Conservation (phyloP, 208 protist species). For the Acanthamoeba lenticulata region DNA sequence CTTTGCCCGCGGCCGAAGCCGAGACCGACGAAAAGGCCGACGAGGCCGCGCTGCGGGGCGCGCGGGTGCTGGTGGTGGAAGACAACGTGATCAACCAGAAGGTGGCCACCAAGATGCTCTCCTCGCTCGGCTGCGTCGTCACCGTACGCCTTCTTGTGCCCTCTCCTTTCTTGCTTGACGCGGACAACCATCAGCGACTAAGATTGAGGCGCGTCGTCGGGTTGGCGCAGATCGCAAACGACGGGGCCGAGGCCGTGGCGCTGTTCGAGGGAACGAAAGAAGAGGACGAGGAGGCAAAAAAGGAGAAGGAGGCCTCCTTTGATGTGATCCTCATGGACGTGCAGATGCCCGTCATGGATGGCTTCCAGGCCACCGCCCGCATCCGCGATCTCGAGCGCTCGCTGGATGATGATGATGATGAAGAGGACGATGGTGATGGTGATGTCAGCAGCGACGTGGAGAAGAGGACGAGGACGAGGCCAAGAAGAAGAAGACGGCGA, state of each 20-base stretch:
- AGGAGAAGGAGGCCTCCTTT: too few species aligned
- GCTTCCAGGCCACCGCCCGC: slow-evolving; percentile 31
- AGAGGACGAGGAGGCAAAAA: too few species aligned
- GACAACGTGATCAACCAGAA: slow-evolving; percentile 55
- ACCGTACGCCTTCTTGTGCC: background rate
- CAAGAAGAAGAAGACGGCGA: background rate
- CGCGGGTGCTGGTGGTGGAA: slow-evolving; percentile 7
- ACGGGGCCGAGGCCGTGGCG: background rate
- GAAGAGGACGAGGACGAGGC: background rate
- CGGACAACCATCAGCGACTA: too few species aligned
- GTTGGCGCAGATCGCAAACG: background rate
- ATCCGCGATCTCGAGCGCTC: background rate
- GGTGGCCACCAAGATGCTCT: slow-evolving; percentile 16
- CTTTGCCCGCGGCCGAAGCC: background rate
- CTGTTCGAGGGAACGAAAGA: background rate
- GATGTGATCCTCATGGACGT: slow-evolving; percentile 48
- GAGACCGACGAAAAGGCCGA: background rate
- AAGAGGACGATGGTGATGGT: background rate
- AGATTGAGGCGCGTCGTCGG: too few species aligned
- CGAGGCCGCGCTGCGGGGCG: background rate
- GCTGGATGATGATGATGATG: background rate
- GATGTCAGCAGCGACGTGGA: background rate
- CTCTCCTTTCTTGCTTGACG: too few species aligned
- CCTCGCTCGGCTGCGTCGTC: background rate
- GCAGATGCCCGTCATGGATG: slow-evolving; percentile 49